A percentile compares a stretch with the other conserved stretches of the same genome.
Evolutionary conservation across 768 basidiomycete species (phyloP).

Genomic region (Phaeolepiota aurea): DNA sequence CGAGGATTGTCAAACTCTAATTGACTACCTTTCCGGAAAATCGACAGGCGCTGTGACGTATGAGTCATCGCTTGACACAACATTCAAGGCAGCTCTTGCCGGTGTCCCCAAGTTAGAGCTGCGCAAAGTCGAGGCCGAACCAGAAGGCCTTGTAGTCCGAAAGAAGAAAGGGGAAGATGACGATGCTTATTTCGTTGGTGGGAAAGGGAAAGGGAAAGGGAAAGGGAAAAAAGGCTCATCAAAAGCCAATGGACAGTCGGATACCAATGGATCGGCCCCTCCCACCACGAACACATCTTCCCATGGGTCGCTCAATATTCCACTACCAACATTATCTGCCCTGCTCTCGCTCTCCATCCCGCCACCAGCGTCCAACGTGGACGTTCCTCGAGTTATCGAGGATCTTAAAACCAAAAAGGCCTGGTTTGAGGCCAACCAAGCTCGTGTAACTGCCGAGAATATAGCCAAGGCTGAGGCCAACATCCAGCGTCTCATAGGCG

Average conservation of each 20-base stretch:
- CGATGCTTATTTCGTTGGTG: conserved; percentile 69
- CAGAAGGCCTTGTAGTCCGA: conserved; percentile 61
- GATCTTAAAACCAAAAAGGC: conserved; percentile 91
- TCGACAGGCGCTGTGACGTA: conserved; percentile 32
- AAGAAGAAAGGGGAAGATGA: conserved; percentile 95
- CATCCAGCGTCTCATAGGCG: conserved; percentile 50
- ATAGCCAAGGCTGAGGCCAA: conserved; percentile 73
- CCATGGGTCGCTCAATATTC: conserved; percentile 51
- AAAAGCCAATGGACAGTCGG: conserved; percentile 29
- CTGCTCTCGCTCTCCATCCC: conserved; percentile 85
- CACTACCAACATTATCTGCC: conserved; percentile 80
- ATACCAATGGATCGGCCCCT: conserved; percentile 18
- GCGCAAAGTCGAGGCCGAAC: conserved; percentile 69
- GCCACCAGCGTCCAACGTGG: conserved; percentile 68
- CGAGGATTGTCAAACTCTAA: conserved; percentile 92
- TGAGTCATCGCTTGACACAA: conserved; percentile 24
- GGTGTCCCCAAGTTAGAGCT: conserved; percentile 79
- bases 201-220: conserved; percentile 53
- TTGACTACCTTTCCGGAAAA: conserved; percentile 77
- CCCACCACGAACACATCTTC: conserved; percentile 16
- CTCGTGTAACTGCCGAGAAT: conserved; percentile 68
- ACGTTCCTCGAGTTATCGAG: conserved; percentile 78
- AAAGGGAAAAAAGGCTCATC: conserved; percentile 48
- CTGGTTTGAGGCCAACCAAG: conserved; percentile 93
- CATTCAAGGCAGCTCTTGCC: conserved; percentile 35